Conservation (phyloP, 2,329 filamentous ascomycete species). For the Hirsutella rhossiliensis region DNA sequence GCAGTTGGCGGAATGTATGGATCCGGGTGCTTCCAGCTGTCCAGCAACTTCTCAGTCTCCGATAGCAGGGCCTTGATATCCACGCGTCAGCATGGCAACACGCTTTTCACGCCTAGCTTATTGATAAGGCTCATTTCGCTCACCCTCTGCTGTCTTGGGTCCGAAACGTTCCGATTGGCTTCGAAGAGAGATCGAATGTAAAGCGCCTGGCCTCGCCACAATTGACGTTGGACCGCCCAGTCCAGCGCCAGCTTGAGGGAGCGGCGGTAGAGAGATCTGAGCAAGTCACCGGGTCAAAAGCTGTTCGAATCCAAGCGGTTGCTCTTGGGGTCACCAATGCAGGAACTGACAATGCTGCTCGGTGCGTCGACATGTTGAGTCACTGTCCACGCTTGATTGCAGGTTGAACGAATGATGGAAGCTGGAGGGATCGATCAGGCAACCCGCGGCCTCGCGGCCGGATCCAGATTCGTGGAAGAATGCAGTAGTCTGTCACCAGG, state of each 20-base stretch:
- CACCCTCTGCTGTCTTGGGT: slow-evolving; percentile 81
- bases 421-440: too few species aligned
- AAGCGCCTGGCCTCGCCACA: slow-evolving; percentile 92
- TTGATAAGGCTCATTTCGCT: slow-evolving; percentile 8
- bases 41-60: slow-evolving; percentile 78
- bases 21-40: slow-evolving; percentile 96
- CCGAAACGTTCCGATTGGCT: slow-evolving; percentile 73
- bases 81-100: neutral
- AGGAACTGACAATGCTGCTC: slow-evolving; percentile 35
- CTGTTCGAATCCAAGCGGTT: neutral
- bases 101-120: neutral
- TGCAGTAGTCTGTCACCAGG: too few species aligned
- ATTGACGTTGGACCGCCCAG: slow-evolving; percentile 84
- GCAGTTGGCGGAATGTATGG: slow-evolving; percentile 83
- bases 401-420: too few species aligned
- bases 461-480: too few species aligned
- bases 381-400: too few species aligned
- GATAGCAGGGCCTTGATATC: slow-evolving; percentile 60
- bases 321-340: neutral
- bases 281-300: slow-evolving; percentile 1
- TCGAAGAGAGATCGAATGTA: slow-evolving; percentile 95
- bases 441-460: too few species aligned
- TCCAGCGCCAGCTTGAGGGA: slow-evolving; percentile 88
- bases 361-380: slow-evolving; percentile 6
- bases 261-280: slow-evolving; percentile 72